Base-by-base conservation (phyloP, 2,329 filamentous ascomycete genomes). In the Fusarium keratoplasticum region DNA sequence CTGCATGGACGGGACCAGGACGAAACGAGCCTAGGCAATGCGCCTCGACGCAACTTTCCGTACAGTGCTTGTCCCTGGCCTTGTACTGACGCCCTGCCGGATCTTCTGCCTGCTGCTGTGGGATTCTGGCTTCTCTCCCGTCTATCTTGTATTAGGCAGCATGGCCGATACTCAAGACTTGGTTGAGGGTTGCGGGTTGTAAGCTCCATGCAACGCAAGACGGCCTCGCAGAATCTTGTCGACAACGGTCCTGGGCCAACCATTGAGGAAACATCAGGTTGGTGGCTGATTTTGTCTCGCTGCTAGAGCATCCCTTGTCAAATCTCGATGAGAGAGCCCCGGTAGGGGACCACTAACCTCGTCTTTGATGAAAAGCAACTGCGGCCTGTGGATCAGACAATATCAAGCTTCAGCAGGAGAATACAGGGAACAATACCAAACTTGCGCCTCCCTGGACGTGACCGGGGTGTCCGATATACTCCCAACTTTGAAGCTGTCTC, bases 61-160 rank as follows among this genome's bases (percentile, higher is more conserved):
- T 74, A 73, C 71, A 74, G 71, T 73, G 71, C 57, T 42, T 67
- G 38, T 58, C 35, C 54, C 50, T 18, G 47, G 63, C 44, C 42
- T 38, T 60, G 50, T 71, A 68, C 67, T 38, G 35, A 52, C 47
- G 16, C 47, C 25, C 25, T 29, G 47, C 16, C 42, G 47, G 47
- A 42, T 31, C 8, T 58, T 58, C 42, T 61, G 71, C 55, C 57
- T 52, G 42, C 33, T 62, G 55, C 36, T 73, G 35, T 36, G 22
- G 67, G 64, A 65, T 58, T 60, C 47, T 58, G 55, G 61, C 54
- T 31, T 27, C 61, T 50, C 44, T 36, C 25, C 50, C 18, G 14
- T 50, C 36, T 61, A 58, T 14, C 62, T 59, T 63, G 29, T 57
- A 70, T 64, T 67, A 47, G 70, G 70, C n/a, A 73, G 58, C 18